phyloP scores from a whole-genome alignment of 2,329 filamentous ascomycete species.

The Clarireedia paspali region DNA sequence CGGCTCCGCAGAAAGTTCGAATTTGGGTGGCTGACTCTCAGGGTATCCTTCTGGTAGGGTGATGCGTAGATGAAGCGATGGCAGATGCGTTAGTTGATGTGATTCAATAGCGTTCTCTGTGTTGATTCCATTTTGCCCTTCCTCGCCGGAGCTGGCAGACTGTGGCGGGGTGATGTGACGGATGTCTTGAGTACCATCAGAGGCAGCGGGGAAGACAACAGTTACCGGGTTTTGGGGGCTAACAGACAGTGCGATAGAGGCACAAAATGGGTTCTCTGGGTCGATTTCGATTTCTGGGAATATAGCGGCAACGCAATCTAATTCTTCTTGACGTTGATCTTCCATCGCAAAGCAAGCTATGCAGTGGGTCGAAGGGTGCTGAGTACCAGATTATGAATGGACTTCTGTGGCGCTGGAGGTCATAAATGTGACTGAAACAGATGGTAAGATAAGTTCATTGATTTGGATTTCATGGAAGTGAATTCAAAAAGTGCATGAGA shows the following conservation, averaged over 20 bases:
- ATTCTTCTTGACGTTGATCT: conserved; percentile 49
- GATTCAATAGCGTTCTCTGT: conserved; percentile 18
- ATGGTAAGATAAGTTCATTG: not conserved
- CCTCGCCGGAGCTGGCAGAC: conserved; percentile 16
- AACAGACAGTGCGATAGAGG: conserved; percentile 48
- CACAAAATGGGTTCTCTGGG: conserved; percentile 37
- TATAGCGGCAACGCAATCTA: conserved; percentile 55
- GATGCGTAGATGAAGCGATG: conserved; percentile 47
- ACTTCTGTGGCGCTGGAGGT: conserved; percentile 16
- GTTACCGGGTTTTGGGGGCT: conserved; percentile 46
- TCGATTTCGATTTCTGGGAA: conserved; percentile 54
- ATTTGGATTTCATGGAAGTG: not conserved
- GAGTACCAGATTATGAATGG: conserved; percentile 18
- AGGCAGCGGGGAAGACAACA: conserved; percentile 47
- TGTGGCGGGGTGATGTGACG: conserved; percentile 23
- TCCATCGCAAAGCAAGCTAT: conserved; percentile 48
- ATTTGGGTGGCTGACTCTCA: conserved; percentile 39
- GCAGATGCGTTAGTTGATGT: conserved; percentile 40
- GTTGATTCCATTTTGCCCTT: not conserved
- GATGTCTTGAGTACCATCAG: conserved; percentile 28
- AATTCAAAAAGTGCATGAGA: no score
- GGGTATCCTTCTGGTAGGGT: conserved; percentile 53
- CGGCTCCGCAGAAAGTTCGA: conserved; percentile 45
- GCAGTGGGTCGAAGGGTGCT: conserved; percentile 19
- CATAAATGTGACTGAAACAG: conserved; percentile 3